Percentiles rank a stretch among this genome's conserved stretches.
phyloP scores from a whole-genome alignment of 305 asterid genomes.

The Lippia alba region DNA sequence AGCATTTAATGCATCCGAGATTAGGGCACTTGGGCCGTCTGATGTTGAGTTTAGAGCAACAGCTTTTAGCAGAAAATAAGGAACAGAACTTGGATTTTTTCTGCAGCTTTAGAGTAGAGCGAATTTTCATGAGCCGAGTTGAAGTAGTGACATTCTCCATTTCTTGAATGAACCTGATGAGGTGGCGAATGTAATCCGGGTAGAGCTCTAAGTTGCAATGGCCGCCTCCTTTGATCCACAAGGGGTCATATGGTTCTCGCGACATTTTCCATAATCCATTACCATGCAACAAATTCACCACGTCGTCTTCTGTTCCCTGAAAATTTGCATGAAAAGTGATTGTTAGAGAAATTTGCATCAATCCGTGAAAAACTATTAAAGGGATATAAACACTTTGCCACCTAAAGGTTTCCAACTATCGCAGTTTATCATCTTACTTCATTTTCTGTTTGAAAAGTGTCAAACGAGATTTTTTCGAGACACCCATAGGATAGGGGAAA shows the following conservation, averaged over 20 bases:
- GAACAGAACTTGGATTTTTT: slow-evolving; percentile 42
- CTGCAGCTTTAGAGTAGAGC: slow-evolving; percentile 45
- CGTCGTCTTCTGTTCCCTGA: slow-evolving; percentile 98
- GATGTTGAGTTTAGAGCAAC: slow-evolving; percentile 59
- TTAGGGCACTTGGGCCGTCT: slow-evolving; percentile 45
- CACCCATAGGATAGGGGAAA: no score
- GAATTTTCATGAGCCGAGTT: slow-evolving; percentile 67
- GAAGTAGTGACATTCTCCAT: slow-evolving; percentile 88
- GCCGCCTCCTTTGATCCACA: slow-evolving; percentile 99
- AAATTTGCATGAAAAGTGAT: not conserved
- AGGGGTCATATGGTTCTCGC: slow-evolving; percentile 87
- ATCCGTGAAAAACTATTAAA: no score
- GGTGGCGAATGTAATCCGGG: slow-evolving; percentile 92
- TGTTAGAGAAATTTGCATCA: not conserved
- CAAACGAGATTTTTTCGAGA: no score
- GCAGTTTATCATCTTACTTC: no score
- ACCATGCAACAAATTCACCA: slow-evolving; percentile 92
- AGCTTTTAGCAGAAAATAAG: slow-evolving; percentile 31
- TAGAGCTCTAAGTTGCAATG: slow-evolving; percentile 99
- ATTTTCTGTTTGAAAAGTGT: no score
- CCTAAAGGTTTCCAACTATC: no score
- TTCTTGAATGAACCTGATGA: slow-evolving; percentile 76
- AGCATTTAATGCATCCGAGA: slow-evolving; percentile 51
- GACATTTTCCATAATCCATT: slow-evolving; percentile 86
- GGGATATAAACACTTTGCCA: no score